Conservation (phyloP, 2,329 filamentous ascomycete species). For the Colletotrichum melonis region DNA sequence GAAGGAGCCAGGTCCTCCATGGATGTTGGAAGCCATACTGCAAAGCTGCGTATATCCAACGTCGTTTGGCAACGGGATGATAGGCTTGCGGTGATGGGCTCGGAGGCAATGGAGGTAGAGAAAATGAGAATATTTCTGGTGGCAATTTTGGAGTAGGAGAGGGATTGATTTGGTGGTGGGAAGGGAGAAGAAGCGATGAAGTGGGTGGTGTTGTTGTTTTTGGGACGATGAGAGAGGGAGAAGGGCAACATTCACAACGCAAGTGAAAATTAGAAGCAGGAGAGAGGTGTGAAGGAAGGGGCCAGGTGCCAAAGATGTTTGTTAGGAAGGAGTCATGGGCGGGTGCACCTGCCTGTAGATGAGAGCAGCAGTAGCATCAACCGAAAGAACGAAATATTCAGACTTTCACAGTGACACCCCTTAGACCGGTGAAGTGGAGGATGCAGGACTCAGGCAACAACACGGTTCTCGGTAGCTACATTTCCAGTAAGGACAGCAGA, state of each 20-base stretch:
- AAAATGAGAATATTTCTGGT: slow-evolving; percentile 1
- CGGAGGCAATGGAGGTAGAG: not conserved
- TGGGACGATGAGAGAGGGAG: not conserved
- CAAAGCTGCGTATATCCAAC: slow-evolving; percentile 1
- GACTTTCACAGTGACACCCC: not conserved
- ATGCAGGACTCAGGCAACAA: not conserved
- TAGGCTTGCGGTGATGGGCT: not conserved
- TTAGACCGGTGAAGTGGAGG: not conserved
- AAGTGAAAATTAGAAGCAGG: not conserved
- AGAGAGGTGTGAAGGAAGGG: not conserved
- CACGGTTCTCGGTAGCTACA: not conserved
- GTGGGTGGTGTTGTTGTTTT: not conserved
- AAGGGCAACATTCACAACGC: not conserved
- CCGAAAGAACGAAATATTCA: not conserved
- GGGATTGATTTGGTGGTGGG: not conserved
- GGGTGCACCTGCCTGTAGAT: not conserved
- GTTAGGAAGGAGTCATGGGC: not conserved
- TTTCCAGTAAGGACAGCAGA: not conserved
- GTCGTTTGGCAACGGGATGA: not conserved
- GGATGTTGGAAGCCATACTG: slow-evolving; percentile 14
- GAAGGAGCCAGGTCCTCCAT: not conserved
- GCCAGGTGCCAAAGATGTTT: not conserved
- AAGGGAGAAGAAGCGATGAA: not conserved
- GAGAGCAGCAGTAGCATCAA: not conserved
- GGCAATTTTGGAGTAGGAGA: not conserved